phyloP scores from a whole-genome alignment of 371 early-diverging fungal genomes.

The Mortierella sp. region DNA sequence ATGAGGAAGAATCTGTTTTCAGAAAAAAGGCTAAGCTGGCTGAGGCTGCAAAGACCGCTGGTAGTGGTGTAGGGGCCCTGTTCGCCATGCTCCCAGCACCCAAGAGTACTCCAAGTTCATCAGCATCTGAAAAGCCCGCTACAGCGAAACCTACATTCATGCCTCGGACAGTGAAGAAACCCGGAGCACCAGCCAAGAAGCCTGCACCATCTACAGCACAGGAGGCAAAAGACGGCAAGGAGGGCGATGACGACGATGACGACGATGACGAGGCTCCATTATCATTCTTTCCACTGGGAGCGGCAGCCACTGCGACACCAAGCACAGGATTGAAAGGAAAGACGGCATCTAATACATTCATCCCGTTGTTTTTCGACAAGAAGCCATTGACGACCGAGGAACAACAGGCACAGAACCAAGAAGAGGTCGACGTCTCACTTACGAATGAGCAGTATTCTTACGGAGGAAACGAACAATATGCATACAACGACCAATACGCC shows the following conservation, averaged over 20 bases:
- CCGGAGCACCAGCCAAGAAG: conserved; percentile 12
- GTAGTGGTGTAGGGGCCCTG: conserved; percentile 38
- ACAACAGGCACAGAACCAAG: conserved; percentile 15
- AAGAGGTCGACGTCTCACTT: conserved; percentile 26
- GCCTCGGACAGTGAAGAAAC: conserved; percentile 45
- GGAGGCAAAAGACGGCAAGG: conserved; percentile 4
- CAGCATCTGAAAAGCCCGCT: conserved; percentile 7
- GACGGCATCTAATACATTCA: conserved; percentile 37
- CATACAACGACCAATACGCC: conserved; percentile 40
- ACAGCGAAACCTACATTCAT: conserved; percentile 52
- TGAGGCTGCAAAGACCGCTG: conserved; percentile 16
- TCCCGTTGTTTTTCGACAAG: conserved; percentile 47
- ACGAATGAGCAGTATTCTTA: conserved; percentile 50
- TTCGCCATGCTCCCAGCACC: conserved; percentile 61
- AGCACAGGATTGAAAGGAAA: conserved; percentile 3
- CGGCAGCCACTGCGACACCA: conserved; percentile 22
- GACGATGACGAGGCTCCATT: conserved; percentile 29
- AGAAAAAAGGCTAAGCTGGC: conserved; percentile 39
- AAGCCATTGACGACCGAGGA: conserved; percentile 45
- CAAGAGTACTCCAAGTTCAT: conserved; percentile 36
- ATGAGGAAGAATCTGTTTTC: conserved; percentile 50
- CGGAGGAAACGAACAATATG: conserved; percentile 41
- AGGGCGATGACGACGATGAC: conserved; percentile 18
- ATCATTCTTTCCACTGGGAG: conserved; percentile 46
- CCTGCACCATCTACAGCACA: not conserved